Conservation (phyloP, 176 grass and related monocot species). For the Phragmites australis region DNA sequence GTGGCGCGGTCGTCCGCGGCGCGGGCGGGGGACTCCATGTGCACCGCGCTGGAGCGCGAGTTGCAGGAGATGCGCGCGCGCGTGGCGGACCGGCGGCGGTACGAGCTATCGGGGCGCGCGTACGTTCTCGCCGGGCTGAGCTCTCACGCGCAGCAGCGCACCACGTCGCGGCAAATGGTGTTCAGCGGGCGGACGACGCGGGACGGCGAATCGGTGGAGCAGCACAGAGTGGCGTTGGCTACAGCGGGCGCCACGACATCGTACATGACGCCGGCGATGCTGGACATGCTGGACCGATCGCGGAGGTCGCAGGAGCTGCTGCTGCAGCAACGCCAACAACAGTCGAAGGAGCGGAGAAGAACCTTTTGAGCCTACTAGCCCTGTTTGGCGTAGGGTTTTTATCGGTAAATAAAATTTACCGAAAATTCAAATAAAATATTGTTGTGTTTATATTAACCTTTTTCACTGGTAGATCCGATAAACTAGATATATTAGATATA, state of each 20-base stretch:
- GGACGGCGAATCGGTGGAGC: background rate
- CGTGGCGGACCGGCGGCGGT: conserved; percentile 43
- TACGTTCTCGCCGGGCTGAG: conserved; percentile 63
- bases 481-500: no score
- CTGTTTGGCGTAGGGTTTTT: no score
- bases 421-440: no score
- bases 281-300: conserved; percentile 63
- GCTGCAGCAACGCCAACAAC: background rate
- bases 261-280: conserved; percentile 68
- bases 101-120: conserved; percentile 60
- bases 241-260: conserved; percentile 38
- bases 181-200: background rate
- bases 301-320: conserved; percentile 38
- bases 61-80: conserved; percentile 61
- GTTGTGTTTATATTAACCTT: no score
- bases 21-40: conserved; percentile 44
- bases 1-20: conserved; percentile 41
- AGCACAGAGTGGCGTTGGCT: background rate
- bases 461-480: no score
- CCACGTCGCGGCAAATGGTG: conserved; percentile 51
- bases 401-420: no score
- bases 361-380: conserved; percentile 22
- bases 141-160: conserved; percentile 67
- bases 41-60: conserved; percentile 45
- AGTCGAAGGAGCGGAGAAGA: conserved; percentile 14